Evolutionary conservation across 2,329 filamentous ascomycete species (phyloP), one percentile per base, ranked within the genome.

Genomic region (Drechslerella stenobrocha): DNA sequence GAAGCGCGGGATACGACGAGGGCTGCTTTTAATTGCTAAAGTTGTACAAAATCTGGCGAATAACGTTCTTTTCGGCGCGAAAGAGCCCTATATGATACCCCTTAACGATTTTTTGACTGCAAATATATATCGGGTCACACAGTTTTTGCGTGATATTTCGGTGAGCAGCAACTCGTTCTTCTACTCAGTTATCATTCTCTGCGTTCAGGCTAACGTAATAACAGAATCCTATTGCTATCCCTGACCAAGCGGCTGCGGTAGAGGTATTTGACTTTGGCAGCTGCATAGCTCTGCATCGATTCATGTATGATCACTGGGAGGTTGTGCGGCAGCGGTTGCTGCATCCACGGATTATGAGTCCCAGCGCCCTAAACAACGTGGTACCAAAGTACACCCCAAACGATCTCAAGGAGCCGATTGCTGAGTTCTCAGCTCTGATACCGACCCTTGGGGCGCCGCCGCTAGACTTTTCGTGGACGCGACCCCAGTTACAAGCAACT

Each of bases 41-140:
- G 82, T 88, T 61, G 82, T 88, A 20, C 86, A 88, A 71, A 87
- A 87, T 72, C 77, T 88, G 32, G 86, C 85, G 32, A 88, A 88
- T 72, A 88, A 88, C 61, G 85, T 87, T 24, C 78, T 87, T 1
- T 88, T 88, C 71, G 85, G 86, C 2, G 84, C 84, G 30, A 88
- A 88, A 74, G 85, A 88, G 73, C 83, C 84, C 2, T 88, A 87
- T 73, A 88, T 88, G 86, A 86, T 84, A 69, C 84, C 85, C 1
- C 76, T 88, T 20, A 87, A 88, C 73, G 81, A 86, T 61, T 88
- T 88, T 67, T 75, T 88, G 20, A 83, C 84, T 0, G 80, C 85
- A 70, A 86, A 88, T 70, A 87, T 88, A 52, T 86, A 85, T 73
- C 78, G 80, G 30, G 83, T 88, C 13, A 87, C 84, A 1, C 82